Evolutionary conservation across 805 yeast genomes (phyloP).

Genomic region (Nakazawaea laoshanensis): DNA sequence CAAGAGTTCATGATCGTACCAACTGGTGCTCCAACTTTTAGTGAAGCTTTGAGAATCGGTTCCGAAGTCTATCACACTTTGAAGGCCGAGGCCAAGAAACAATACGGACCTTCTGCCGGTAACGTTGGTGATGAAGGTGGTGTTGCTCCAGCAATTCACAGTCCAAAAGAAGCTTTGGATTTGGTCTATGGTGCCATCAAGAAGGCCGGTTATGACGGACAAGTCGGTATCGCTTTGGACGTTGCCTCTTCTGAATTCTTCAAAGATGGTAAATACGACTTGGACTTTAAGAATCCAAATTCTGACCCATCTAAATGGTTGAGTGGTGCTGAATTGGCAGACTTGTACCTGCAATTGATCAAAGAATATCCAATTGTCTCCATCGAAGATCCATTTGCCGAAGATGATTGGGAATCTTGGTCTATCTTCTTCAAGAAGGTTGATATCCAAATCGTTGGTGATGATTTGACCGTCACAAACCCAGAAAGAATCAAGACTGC

Average conservation of each 20-base stretch:
- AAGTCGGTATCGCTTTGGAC: slow-evolving; percentile 87
- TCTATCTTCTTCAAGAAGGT: slow-evolving; percentile 68
- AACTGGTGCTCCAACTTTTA: slow-evolving; percentile 79
- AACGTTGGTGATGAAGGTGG: slow-evolving; percentile 99
- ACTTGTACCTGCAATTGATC: slow-evolving; percentile 70
- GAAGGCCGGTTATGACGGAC: slow-evolving; percentile 92
- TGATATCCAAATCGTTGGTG: slow-evolving; percentile 90
- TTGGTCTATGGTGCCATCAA: slow-evolving; percentile 85
- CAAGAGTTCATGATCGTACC: slow-evolving; percentile 99
- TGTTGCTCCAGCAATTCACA: slow-evolving; percentile 95
- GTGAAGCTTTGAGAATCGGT: slow-evolving; percentile 96
- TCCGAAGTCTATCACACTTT: slow-evolving; percentile 96
- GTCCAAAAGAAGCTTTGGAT: slow-evolving; percentile 97
- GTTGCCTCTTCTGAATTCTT: slow-evolving; percentile 97
- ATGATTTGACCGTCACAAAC: slow-evolving; percentile 98
- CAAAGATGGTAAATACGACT: slow-evolving; percentile 94
- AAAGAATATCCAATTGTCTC: slow-evolving; percentile 96
- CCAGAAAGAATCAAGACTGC: slow-evolving; percentile 91
- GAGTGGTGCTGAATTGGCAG: slow-evolving; percentile 80
- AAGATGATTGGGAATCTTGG: slow-evolving; percentile 99
- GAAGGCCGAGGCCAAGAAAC: slow-evolving; percentile 87
- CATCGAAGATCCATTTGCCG: slow-evolving; percentile 98
- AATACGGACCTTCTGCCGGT: slow-evolving; percentile 97
- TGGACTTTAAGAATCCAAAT: slow-evolving; percentile 97
- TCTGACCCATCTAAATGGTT: slow-evolving; percentile 89